Percentiles rank a stretch among this genome's conserved stretches.
Conservation (phyloP, 306 rosid species). For the Castanospermum australe region DNA sequence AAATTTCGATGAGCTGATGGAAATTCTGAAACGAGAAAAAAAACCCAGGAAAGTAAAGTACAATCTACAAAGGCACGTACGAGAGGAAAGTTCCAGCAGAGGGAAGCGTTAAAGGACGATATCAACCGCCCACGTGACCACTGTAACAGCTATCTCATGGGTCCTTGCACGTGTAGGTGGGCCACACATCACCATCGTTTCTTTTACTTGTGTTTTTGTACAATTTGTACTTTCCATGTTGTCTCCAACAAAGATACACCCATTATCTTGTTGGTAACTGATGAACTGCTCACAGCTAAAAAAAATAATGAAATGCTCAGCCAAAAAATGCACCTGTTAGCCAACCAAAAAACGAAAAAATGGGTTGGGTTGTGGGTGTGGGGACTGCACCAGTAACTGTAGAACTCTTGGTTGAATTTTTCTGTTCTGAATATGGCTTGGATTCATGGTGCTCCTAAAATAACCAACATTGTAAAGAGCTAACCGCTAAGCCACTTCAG, state of each 20-base stretch:
- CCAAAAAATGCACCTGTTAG: not conserved
- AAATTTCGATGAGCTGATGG: not conserved
- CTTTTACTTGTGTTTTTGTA: not conserved
- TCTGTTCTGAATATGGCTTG: not conserved
- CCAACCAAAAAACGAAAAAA: not conserved
- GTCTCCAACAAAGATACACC: constrained; percentile 15
- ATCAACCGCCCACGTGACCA: not conserved
- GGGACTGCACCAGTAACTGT: no score
- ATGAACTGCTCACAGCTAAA: no score
- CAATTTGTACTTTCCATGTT: not conserved
- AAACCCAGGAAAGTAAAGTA: not conserved
- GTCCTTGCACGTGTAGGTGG: not conserved
- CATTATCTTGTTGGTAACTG: not conserved
- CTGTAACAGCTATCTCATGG: not conserved
- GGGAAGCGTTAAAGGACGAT: not conserved
- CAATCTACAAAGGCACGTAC: not conserved
- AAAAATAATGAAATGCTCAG: not conserved
- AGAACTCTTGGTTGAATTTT: no score
- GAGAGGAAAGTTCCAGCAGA: not conserved
- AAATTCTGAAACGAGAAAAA: not conserved
- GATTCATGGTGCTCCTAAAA: not conserved
- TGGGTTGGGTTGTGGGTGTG: not conserved
- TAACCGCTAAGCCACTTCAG: not conserved
- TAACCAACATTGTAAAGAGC: not conserved
- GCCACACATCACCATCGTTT: not conserved